Base-by-base conservation (phyloP, 2,329 filamentous ascomycete genomes). In the Trichoderma koningiopsis region DNA sequence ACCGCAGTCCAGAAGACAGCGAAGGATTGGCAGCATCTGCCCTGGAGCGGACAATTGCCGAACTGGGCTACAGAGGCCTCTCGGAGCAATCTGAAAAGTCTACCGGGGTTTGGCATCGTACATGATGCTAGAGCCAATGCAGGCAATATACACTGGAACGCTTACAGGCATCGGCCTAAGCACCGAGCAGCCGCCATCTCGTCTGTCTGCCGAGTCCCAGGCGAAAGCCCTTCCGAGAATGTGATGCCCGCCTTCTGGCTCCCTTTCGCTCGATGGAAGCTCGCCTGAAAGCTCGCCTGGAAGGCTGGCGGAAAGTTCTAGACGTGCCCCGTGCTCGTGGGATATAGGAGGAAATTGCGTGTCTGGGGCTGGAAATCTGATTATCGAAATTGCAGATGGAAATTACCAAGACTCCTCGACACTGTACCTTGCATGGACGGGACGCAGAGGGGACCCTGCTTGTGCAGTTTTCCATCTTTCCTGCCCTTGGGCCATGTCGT, bases 401-500 rank as follows among this genome's bases (percentile, higher is more conserved):
- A 52, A 57, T 31, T 37, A 57, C 24, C 16, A 19, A 65, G 52
- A 52, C 24, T 52, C 27, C 35, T 31, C 33, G 35, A 40, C 49
- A 66, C 27, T 31, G 61, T 67, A 49, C 64, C 64, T 67, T 67
- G 64, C 64, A 67, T 67, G 64, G 40, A 67, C 47, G 52, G 63
- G 37, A 57, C 63, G 29, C n/a, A 49, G 40, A 58, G 53, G 19
- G 63, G 22, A 49, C 52, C 63, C 40, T 57, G 63, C 53, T 33
- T 58, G 10, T 55, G 60, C 60, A 24, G 35, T 52, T 56, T 37
- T 58, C 16, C 29, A 14, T n/a, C 24, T 22, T 16, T 19, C 24
- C 27, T 13, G 35, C 24, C 57, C 33, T 59, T 35, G 29, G 22
- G 11, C 63, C 55, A 67, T 67, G 64, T 29, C 55, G 16, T 3